Base-by-base conservation (phyloP, 2,329 filamentous ascomycete genomes). In the Sphaerulina vaccinii region DNA sequence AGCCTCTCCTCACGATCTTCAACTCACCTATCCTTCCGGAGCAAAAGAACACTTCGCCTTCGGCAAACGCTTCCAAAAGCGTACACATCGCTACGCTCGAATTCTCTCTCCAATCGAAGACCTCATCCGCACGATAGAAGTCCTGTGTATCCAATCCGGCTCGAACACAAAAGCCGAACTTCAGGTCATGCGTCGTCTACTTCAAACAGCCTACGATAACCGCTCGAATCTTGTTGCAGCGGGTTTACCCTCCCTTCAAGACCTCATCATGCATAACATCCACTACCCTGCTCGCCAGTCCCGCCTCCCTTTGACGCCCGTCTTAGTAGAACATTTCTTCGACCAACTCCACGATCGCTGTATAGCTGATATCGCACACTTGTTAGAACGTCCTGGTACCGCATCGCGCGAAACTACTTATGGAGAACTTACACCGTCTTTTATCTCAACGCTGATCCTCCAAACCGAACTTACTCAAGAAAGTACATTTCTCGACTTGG, bases 341-440 rank as follows among this genome's bases (percentile, higher is more conserved):
- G 80, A 81, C 38, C 80, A 97, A 68, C 85, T 90, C 15, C 96
- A 96, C 72, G 85, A 91, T 65, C 88, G 92, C 46, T 92, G 88
- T 8, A 90, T 96, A 6, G 92, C 91, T 2, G 90, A 88, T 7
- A 82, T 86, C 51, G 88, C 95, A 16, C 86, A 93, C 56, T 80
- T 86, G 9, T 80, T 96, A 9, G 83, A 84, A 52, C 83, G 84
- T 52, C 85, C 88, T 62, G 95, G 95, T 68, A 83, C 91, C 64
- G 88, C 90, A 66, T 91, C 90, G 61, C 88, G 87, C 59, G 88
- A 95, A 69, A 91, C 93, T 61, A 87, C 93, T 32, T 97, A 96
- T 66, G 92, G 92, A 64, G 92, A 97, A 70, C 80, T 97, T 21
- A 77, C 90, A 23, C 87, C 90, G 23, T 83, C 84, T 1, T 93